A percentile compares a stretch with the other conserved stretches of the same genome.
Conservation (phyloP, 371 early-diverging fungal genomes). For the Syncephalastrum monosporum region DNA sequence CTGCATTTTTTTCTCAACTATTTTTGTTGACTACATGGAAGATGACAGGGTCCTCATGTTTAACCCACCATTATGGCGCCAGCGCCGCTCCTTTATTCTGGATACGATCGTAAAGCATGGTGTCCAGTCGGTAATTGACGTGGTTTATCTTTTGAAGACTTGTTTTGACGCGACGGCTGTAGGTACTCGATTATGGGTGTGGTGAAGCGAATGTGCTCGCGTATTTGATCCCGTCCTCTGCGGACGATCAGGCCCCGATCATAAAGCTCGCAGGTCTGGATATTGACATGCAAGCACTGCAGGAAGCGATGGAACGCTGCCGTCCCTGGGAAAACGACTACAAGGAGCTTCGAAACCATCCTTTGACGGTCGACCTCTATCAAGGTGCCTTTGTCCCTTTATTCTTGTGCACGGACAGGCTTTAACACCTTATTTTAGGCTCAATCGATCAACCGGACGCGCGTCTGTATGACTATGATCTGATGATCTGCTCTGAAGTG, state of each 20-base stretch:
- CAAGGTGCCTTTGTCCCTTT: slow-evolving; percentile 34
- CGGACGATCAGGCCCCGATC: slow-evolving; percentile 38
- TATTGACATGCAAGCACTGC: slow-evolving; percentile 37
- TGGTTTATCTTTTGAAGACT: background rate
- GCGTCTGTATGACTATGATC: slow-evolving; percentile 50
- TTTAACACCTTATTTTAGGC: slow-evolving; percentile 23
- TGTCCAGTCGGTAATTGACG: slow-evolving; percentile 32
- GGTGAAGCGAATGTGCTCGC: slow-evolving; percentile 68
- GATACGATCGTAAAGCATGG: slow-evolving; percentile 39
- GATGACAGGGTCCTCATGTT: slow-evolving; percentile 30
- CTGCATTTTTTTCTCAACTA: slow-evolving; percentile 1
- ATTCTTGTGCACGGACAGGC: background rate
- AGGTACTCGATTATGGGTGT: slow-evolving; percentile 78
- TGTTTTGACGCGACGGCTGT: background rate
- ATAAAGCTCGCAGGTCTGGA: slow-evolving; percentile 64
- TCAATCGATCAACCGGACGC: slow-evolving; percentile 48
- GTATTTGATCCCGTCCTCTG: slow-evolving; percentile 44
- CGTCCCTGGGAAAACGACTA: slow-evolving; percentile 55
- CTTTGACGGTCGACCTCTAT: slow-evolving; percentile 53
- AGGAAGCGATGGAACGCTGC: slow-evolving; percentile 47
- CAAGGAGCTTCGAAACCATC: slow-evolving; percentile 39
- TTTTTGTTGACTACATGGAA: slow-evolving; percentile 10
- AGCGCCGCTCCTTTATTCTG: slow-evolving; percentile 55
- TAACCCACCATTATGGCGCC: slow-evolving; percentile 66
- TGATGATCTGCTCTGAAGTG: slow-evolving; percentile 70